Evolutionary conservation across 192 early-diverging fungal genomes (phyloP).

Genomic region (Gamsiella multidivaricata): DNA sequence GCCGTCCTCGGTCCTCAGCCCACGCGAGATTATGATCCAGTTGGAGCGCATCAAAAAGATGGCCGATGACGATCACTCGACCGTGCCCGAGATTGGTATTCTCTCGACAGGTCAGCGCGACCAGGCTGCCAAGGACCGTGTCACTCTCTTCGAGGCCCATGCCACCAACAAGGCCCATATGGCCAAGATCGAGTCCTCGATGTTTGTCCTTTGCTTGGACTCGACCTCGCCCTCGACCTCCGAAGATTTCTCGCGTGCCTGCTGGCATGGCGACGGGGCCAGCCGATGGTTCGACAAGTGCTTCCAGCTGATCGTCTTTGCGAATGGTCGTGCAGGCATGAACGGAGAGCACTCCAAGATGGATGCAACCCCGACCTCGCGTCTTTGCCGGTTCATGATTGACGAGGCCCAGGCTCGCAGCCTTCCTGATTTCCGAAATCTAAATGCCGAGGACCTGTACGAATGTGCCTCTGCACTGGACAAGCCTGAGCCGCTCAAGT

Average conservation of each 20-base stretch:
- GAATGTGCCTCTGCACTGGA: constrained; percentile 44
- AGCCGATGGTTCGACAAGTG: constrained; percentile 94
- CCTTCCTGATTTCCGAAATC: constrained; percentile 33
- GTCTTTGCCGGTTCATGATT: constrained; percentile 76
- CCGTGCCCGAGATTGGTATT: constrained; percentile 65
- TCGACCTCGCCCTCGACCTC: constrained; percentile 72
- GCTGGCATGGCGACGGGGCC: constrained; percentile 84
- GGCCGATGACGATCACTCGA: constrained; percentile 61
- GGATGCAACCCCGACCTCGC: constrained; percentile 84
- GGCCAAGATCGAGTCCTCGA: constrained; percentile 76
- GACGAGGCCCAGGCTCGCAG: constrained; percentile 55
- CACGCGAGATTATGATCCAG: constrained; percentile 64
- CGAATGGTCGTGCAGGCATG: constrained; percentile 75
- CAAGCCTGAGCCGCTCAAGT: constrained; percentile 64
- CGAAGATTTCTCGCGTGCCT: constrained; percentile 77
- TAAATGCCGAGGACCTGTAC: constrained; percentile 49
- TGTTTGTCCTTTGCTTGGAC: constrained; percentile 85
- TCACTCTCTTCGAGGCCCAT: constrained; percentile 67
- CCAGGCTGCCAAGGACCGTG: constrained; percentile 64
- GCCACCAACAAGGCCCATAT: constrained; percentile 70
- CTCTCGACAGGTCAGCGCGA: constrained; percentile 67
- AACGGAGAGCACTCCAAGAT: constrained; percentile 73
- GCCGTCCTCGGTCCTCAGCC: constrained; percentile 46
- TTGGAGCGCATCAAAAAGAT: constrained; percentile 73
- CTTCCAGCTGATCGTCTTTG: constrained; percentile 73